Evolutionary conservation across 345 rosid genomes (phyloP), one percentile per base, ranked within the genome.

Genomic region (Cardamine chenopodiifolia): DNA sequence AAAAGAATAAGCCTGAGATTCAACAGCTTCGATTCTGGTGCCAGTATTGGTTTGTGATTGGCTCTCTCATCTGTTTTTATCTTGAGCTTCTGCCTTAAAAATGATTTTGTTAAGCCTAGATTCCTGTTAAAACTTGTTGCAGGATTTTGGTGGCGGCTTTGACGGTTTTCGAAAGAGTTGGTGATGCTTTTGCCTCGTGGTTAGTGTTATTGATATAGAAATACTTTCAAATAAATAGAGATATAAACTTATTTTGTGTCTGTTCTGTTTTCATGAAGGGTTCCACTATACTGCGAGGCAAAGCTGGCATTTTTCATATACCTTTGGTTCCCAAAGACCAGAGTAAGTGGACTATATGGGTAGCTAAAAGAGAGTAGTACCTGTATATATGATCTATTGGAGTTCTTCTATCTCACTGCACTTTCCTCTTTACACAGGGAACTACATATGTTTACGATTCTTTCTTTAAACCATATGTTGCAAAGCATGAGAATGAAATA

Each of bases 141-240:
- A 88, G 98, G 98, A 91, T 89, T 78, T 74, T 91, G 78, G 91
- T 91, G 64, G 95, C 95, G 45, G 44, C 83, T 60, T 65, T 88
- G 68, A 85, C 96, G 0, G 78, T 85, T 34, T 79, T 83, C 42
- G 97, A 91, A 76, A 85, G 93, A 82, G 77, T 89, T 23, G 87
- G 93, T 0, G 97, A 94, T 73, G 55, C 82, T 67, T 84, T 87
- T 66, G 78, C 93, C 10, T 86, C 95, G 14, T 89, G 97, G 96
- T 88, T 81, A 39, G 75, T 71, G 23, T 32, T 56, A 0, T 32
- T 47, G 66, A 63, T 62, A 23, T 61, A 53, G 18, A 53, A 5
- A 20, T 14, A 34, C 62, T 32, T 66, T n/a, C 34, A 67, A 6
- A 52, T 4, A 26, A 23, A 35, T 12, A 31, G 5, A 67, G 4